Conservation (phyloP, 257 asterid genomes). For the Solanum bulbocastanum region DNA sequence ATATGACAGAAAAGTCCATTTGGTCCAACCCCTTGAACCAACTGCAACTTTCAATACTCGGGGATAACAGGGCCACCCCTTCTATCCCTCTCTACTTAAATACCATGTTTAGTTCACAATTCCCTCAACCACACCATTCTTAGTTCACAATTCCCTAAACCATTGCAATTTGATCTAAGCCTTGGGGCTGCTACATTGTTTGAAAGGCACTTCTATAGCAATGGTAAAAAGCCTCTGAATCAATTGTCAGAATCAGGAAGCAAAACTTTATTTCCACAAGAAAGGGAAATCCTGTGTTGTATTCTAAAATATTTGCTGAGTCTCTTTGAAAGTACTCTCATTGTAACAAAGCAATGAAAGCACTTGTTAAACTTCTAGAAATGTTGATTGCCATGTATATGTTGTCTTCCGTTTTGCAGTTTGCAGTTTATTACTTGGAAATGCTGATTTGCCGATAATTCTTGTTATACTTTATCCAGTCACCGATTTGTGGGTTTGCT, state of each 20-base stretch:
- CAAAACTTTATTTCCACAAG: neutral
- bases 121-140: neutral
- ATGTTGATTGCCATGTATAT: neutral
- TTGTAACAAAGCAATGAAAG: neutral
- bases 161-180: neutral
- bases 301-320: neutral
- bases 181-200: neutral
- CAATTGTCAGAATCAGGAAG: neutral
- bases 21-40: neutral
- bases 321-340: neutral
- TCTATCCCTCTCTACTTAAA: neutral
- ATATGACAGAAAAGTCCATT: neutral
- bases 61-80: neutral
- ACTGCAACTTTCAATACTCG: neutral
- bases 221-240: neutral
- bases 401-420: neutral
- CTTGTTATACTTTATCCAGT: neutral
- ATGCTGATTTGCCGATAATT: neutral
- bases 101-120: neutral
- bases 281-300: neutral
- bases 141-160: neutral
- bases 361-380: neutral
- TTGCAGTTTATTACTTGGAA: neutral
- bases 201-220: neutral
- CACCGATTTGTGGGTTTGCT: conserved; percentile 1